These are phyloP conservation scores for Lodderomyces parapsilosis DNA, from an alignment of 1,139 yeast genomes.

Conservation along the genomic window DNA sequence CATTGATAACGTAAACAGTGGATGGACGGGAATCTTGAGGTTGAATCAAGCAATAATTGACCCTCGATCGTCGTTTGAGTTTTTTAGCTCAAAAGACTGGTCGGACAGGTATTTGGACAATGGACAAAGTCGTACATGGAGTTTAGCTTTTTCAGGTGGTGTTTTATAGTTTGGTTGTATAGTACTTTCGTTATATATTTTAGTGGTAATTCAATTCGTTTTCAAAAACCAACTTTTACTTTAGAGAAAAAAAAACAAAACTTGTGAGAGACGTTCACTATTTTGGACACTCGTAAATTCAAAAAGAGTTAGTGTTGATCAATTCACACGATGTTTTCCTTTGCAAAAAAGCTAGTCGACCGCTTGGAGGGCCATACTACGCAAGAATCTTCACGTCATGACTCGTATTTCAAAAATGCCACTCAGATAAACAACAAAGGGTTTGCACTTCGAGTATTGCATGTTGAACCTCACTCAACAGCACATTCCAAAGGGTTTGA, in stretches of 20 bases:
- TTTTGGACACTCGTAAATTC: background rate
- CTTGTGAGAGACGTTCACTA: no score
- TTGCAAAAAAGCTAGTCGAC: slow-evolving; percentile 81
- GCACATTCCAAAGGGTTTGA: slow-evolving; percentile 52
- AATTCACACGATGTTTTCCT: slow-evolving; percentile 65
- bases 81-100: slow-evolving; percentile 51
- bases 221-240: background rate
- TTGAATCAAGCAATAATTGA: slow-evolving; percentile 77
- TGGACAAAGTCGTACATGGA: slow-evolving; percentile 92
- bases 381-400: slow-evolving; percentile 27
- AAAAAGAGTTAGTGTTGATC: background rate
- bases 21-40: slow-evolving; percentile 87
- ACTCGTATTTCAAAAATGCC: slow-evolving; percentile 54
- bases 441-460: slow-evolving; percentile 41
- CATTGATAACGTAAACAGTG: slow-evolving; percentile 58
- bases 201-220: background rate
- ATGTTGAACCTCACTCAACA: slow-evolving; percentile 40
- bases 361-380: slow-evolving; percentile 57
- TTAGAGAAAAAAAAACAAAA: background rate
- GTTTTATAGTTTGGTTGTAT: background rate
- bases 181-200: background rate
- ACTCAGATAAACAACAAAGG: slow-evolving; percentile 42
- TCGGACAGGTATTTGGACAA: slow-evolving; percentile 57
- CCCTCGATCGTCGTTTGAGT: slow-evolving; percentile 63
- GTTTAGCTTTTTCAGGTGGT: slow-evolving; percentile 72